A percentile compares a stretch with the other conserved stretches of the same genome.
Conservation (phyloP, 2,329 filamentous ascomycete species). For the Acephala macrosclerotiorum region DNA sequence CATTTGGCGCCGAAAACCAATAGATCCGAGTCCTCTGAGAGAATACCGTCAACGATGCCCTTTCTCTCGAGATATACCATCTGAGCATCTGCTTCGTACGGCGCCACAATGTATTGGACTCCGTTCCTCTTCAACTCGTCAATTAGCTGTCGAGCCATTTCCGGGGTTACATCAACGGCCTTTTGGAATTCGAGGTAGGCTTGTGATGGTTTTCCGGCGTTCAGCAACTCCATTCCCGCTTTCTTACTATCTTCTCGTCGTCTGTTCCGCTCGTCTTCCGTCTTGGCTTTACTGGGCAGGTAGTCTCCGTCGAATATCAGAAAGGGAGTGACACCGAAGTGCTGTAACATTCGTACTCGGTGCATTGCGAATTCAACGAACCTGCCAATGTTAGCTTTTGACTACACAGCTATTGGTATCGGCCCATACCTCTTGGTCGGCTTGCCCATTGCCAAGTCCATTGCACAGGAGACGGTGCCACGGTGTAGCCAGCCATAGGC, state of each 20-base stretch:
- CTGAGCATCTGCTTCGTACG: conserved; percentile 98
- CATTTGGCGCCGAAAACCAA: conserved; percentile 93
- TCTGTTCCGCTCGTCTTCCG: conserved; percentile 79
- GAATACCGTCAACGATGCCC: conserved; percentile 83
- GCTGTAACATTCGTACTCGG: conserved; percentile 90
- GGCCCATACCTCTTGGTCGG: conserved; percentile 80
- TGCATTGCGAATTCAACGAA: conserved; percentile 91
- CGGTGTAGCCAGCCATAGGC: conserved; percentile 98
- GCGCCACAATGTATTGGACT: conserved; percentile 90
- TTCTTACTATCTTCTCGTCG: conserved; percentile 79
- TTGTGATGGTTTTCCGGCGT: conserved; percentile 80
- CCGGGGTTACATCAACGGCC: conserved; percentile 91
- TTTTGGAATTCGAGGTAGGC: conserved; percentile 92
- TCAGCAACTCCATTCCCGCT: conserved; percentile 79
- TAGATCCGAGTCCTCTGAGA: conserved; percentile 96
- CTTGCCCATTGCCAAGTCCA: conserved; percentile 87
- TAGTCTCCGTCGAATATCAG: conserved; percentile 96
- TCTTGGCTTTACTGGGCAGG: conserved; percentile 89
- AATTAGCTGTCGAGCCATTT: conserved; percentile 92
- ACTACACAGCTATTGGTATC: background rate
- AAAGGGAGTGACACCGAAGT: conserved; percentile 94
- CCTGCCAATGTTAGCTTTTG: conserved; percentile 52
- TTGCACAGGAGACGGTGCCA: conserved; percentile 87
- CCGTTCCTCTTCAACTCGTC: conserved; percentile 85
- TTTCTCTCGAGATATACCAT: conserved; percentile 90